phyloP scores from a whole-genome alignment of 495 filamentous ascomycete genomes.

The Hypoxylon lienhwacheense region DNA sequence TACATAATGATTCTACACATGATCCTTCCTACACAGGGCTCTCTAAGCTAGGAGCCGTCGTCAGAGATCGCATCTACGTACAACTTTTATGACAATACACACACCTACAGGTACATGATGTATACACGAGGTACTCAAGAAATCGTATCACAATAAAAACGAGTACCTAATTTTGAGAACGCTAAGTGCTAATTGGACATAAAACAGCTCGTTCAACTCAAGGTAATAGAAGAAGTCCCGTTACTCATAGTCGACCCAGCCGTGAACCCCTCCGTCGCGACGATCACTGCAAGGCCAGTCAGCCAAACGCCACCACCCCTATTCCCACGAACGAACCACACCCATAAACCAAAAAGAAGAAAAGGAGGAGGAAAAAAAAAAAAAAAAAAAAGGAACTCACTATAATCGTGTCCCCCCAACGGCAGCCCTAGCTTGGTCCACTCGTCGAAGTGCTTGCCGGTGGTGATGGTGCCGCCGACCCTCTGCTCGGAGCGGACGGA shows the following conservation, averaged over 20 bases:
- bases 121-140: no score
- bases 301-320: not conserved
- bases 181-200: no score
- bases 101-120: no score
- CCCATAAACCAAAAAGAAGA: no score
- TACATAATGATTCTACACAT: no score
- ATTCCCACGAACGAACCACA: no score
- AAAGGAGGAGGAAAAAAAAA: not conserved
- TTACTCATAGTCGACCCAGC: conserved; percentile 30
- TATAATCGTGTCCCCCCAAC: conserved; percentile 57
- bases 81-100: no score
- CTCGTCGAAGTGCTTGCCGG: conserved; percentile 59
- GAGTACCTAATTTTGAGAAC: no score
- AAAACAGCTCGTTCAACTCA: conserved; percentile 31
- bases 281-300: conserved; percentile 45
- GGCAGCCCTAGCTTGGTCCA: conserved; percentile 55
- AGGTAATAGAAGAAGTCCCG: conserved; percentile 25
- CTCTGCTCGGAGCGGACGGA: conserved; percentile 59
- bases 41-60: no score
- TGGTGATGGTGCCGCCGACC: conserved; percentile 53
- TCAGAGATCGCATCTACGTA: no score
- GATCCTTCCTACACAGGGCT: no score
- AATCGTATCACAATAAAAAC: not conserved
- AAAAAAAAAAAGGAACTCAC: conserved; percentile 14
- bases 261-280: conserved; percentile 62